phyloP scores from a whole-genome alignment of 2,329 filamentous ascomycete species.

The Fusarium bulbicola region DNA sequence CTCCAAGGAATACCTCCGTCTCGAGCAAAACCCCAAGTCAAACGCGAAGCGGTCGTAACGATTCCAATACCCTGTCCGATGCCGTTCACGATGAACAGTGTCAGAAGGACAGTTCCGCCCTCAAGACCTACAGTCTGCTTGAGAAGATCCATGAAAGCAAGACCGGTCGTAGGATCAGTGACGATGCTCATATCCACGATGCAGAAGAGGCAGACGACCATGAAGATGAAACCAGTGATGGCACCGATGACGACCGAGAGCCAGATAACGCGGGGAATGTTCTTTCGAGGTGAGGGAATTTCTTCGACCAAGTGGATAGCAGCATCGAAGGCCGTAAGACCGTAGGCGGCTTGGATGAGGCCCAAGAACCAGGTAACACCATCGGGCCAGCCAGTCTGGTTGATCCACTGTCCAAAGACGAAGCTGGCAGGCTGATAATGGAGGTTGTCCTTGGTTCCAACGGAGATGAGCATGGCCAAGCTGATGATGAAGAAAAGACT shows the following conservation, averaged over 20 bases:
- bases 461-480: constrained; percentile 61
- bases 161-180: constrained; percentile 50
- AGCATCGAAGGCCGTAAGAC: constrained; percentile 61
- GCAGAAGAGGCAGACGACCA: constrained; percentile 61
- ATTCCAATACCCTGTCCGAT: constrained; percentile 62
- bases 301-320: constrained; percentile 69
- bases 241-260: constrained; percentile 60
- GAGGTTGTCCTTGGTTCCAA: constrained; percentile 56
- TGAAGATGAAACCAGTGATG: constrained; percentile 60
- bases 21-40: constrained; percentile 65
- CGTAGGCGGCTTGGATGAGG: constrained; percentile 65
- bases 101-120: constrained; percentile 56
- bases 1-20: constrained; percentile 60
- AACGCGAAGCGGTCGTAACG: constrained; percentile 60
- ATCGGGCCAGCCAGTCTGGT: constrained; percentile 59
- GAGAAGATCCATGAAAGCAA: constrained; percentile 61
- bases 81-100: constrained; percentile 65
- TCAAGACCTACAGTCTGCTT: constrained; percentile 46
- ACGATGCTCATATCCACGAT: constrained; percentile 57
- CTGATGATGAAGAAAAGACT: constrained; percentile 62
- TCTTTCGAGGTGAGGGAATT: constrained; percentile 60
- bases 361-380: constrained; percentile 68
- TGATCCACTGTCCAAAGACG: constrained; percentile 61
- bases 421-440: constrained; percentile 60
- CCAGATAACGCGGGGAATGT: constrained; percentile 62